These are phyloP conservation scores for Plenodomus lindquistii DNA, from an alignment of 2,329 filamentous ascomycete genomes.

Conservation along the genomic window DNA sequence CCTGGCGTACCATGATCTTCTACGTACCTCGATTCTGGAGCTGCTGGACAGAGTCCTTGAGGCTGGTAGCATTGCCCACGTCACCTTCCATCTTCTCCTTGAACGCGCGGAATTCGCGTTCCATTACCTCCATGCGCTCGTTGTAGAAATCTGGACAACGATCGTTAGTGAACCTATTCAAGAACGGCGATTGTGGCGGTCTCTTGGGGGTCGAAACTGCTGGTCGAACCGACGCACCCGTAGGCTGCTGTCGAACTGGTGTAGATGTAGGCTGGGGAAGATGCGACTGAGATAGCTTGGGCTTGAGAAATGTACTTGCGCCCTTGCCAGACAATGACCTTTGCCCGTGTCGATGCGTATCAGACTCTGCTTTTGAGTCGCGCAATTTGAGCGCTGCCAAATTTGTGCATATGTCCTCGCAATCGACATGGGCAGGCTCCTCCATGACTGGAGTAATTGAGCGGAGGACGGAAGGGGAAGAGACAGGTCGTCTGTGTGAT, in stretches of 20 bases:
- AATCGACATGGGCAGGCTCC: constrained; percentile 35
- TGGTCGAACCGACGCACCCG: constrained; percentile 6
- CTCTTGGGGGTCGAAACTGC: constrained; percentile 16
- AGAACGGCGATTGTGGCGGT: constrained; percentile 58
- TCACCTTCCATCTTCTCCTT: constrained; percentile 73
- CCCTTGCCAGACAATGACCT: constrained; percentile 35
- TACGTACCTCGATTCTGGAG: constrained; percentile 74
- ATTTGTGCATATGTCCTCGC: constrained; percentile 28
- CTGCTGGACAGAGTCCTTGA: constrained; percentile 74
- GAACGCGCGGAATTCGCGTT: constrained; percentile 71
- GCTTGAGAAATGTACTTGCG: constrained; percentile 26
- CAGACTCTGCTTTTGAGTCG: constrained; percentile 20
- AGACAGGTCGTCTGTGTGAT: constrained; percentile 23
- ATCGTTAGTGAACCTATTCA: constrained; percentile 76
- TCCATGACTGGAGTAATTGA: constrained; percentile 30
- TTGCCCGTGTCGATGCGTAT: constrained; percentile 26
- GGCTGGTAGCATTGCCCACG: constrained; percentile 66
- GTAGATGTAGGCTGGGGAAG: constrained; percentile 32
- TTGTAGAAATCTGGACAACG: constrained; percentile 76
- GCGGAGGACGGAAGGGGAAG: constrained; percentile 28
- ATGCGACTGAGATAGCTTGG: constrained; percentile 19
- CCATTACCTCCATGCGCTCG: constrained; percentile 74
- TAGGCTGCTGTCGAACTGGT: constrained; percentile 21
- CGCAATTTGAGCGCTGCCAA: constrained; percentile 32
- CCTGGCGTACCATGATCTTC: not conserved